phyloP scores from a whole-genome alignment of 768 basidiomycete species.

The Termitomyces sp. region DNA sequence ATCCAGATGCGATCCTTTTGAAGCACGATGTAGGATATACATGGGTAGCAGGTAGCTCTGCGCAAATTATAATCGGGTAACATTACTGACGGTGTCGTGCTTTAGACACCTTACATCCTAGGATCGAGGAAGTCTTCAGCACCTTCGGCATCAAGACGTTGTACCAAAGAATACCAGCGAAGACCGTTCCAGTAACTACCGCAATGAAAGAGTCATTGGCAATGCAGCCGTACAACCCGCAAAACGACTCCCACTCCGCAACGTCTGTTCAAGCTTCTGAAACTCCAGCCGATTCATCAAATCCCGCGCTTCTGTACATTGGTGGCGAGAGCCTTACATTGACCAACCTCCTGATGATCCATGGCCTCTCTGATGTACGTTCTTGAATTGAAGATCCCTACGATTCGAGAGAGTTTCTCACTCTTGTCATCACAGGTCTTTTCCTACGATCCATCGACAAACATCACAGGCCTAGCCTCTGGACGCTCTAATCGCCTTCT shows the following conservation, averaged over 20 bases:
- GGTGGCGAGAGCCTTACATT: slow-evolving; percentile 80
- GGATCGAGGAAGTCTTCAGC: slow-evolving; percentile 27
- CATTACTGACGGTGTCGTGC: slow-evolving; percentile 2
- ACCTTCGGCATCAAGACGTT: slow-evolving; percentile 27
- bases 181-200: slow-evolving; percentile 14
- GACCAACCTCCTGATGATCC: slow-evolving; percentile 84
- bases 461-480: slow-evolving; percentile 55
- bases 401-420: background rate
- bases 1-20: slow-evolving; percentile 45
- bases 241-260: background rate
- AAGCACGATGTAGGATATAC: slow-evolving; percentile 79
- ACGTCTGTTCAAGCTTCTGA: slow-evolving; percentile 11
- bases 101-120: slow-evolving; percentile 33
- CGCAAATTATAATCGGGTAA: too few relatives aligned
- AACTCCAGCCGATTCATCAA: slow-evolving; percentile 12
- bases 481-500: slow-evolving; percentile 74
- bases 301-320: slow-evolving; percentile 47
- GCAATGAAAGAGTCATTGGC: too few relatives aligned
- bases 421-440: slow-evolving; percentile 51
- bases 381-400: background rate
- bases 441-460: slow-evolving; percentile 66
- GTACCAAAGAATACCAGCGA: slow-evolving; percentile 35
- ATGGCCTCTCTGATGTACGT: slow-evolving; percentile 59
- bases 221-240: background rate
- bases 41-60: slow-evolving; percentile 55